Conservation (phyloP, 179 eudicot genomes). For the Camellia oleifera region DNA sequence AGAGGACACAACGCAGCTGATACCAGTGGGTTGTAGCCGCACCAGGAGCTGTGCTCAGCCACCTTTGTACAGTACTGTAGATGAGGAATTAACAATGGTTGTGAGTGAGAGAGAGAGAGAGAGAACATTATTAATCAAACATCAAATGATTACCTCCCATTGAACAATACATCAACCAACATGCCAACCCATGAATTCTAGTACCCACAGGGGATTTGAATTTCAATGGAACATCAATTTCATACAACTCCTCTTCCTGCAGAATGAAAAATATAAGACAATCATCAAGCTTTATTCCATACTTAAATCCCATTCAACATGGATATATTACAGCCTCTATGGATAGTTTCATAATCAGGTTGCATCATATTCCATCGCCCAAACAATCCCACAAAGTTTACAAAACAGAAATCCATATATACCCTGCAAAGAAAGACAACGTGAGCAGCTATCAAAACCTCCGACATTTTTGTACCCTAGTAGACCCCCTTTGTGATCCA, state of each 20-base stretch:
- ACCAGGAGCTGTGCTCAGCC: slow-evolving; percentile 99
- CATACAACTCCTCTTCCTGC: slow-evolving; percentile 94
- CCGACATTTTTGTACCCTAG: not conserved
- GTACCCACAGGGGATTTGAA: slow-evolving; percentile 78
- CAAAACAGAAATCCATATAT: no score
- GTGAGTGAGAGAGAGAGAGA: no score
- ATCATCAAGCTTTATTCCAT: not conserved
- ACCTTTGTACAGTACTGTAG: slow-evolving; percentile 84
- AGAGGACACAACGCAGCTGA: slow-evolving; percentile 82
- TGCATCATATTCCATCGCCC: not conserved
- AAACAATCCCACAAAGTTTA: not conserved
- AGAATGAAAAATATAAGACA: slow-evolving; percentile 16
- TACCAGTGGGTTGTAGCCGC: slow-evolving; percentile 99
- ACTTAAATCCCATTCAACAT: not conserved
- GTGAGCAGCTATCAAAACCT: not conserved
- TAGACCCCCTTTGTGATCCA: not conserved
- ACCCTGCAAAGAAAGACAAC: not conserved
- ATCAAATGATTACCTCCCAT: slow-evolving; percentile 68
- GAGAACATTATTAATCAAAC: not conserved
- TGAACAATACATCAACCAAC: slow-evolving; percentile 98
- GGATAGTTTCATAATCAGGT: slow-evolving; percentile 5
- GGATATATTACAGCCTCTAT: not conserved
- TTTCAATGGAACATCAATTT: slow-evolving; percentile 83
- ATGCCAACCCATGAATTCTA: slow-evolving; percentile 92
- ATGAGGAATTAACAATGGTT: not conserved